phyloP scores from a whole-genome alignment of 1,284 basidiomycete species.

The Somion occarium region DNA sequence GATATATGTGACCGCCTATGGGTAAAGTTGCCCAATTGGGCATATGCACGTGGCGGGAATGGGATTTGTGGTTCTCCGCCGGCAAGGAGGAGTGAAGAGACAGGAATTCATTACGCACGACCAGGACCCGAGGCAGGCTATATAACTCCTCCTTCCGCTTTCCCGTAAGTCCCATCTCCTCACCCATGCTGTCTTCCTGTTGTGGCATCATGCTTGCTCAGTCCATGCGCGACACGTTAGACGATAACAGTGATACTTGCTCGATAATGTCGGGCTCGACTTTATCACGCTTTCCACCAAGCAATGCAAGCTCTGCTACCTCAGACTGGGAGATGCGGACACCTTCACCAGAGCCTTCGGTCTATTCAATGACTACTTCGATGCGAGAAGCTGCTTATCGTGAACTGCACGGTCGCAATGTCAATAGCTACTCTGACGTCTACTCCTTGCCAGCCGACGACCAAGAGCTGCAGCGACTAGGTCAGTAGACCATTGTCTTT shows the following conservation, averaged over 20 bases:
- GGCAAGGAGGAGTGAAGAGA: not conserved
- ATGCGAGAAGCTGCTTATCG: conserved; percentile 53
- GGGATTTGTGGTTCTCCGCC: not conserved
- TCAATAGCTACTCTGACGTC: conserved; percentile 76
- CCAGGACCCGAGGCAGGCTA: not conserved
- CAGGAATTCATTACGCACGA: not conserved
- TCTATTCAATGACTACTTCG: conserved; percentile 62
- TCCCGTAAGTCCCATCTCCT: not conserved
- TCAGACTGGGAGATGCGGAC: conserved; percentile 47
- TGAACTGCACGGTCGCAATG: conserved; percentile 60
- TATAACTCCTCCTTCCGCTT: conserved; percentile 1
- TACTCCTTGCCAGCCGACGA: conserved; percentile 74
- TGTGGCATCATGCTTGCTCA: not conserved
- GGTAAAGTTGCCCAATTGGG: not conserved
- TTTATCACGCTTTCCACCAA: conserved; percentile 35
- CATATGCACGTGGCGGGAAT: not conserved
- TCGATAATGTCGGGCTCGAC: conserved; percentile 30
- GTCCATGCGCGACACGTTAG: conserved; percentile 8
- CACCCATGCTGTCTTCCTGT: not conserved
- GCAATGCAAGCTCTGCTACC: conserved; percentile 36
- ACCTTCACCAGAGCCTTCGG: conserved; percentile 59
- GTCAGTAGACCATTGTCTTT: conserved; percentile 35
- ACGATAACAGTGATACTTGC: conserved; percentile 31
- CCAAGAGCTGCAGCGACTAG: conserved; percentile 63
- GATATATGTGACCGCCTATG: too few relatives aligned